phyloP scores from a whole-genome alignment of 768 basidiomycete genomes.

The Terana coerulea region DNA sequence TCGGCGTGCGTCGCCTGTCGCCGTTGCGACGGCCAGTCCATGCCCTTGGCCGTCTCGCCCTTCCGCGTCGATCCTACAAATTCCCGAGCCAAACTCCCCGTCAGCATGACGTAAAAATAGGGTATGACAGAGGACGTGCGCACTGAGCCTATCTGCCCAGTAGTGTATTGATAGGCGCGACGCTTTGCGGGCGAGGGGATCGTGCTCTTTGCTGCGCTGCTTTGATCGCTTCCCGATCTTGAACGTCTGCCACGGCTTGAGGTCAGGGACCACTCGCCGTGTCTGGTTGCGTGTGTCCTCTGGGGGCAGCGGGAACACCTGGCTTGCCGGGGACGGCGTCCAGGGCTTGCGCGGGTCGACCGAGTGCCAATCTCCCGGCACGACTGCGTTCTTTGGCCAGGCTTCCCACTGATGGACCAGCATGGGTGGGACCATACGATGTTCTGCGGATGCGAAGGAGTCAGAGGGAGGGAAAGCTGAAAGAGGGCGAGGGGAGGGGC shows the following conservation, averaged over 20 bases:
- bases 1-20: constrained; percentile 30
- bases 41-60: not conserved
- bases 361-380: not conserved
- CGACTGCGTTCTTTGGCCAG: constrained; percentile 17
- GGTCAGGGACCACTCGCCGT: too few relatives aligned
- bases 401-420: constrained; percentile 6
- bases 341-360: constrained; percentile 18
- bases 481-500: not conserved
- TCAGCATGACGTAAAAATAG: too few relatives aligned
- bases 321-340: constrained; percentile 16
- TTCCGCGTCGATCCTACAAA: not conserved
- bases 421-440: not conserved
- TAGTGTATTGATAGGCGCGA: constrained; percentile 9
- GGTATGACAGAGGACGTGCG: not conserved
- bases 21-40: not conserved
- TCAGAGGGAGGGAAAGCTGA: not conserved
- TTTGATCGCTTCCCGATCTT: not conserved
- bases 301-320: constrained; percentile 1
- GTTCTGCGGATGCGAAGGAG: not conserved
- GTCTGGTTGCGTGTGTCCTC: not conserved
- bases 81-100: not conserved
- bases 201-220: not conserved
- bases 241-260: too few relatives aligned
- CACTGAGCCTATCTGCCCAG: constrained; percentile 2
- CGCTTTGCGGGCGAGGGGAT: constrained; percentile 2